phyloP scores from a whole-genome alignment of 1,284 basidiomycete species.

The Pascua guehoae region DNA sequence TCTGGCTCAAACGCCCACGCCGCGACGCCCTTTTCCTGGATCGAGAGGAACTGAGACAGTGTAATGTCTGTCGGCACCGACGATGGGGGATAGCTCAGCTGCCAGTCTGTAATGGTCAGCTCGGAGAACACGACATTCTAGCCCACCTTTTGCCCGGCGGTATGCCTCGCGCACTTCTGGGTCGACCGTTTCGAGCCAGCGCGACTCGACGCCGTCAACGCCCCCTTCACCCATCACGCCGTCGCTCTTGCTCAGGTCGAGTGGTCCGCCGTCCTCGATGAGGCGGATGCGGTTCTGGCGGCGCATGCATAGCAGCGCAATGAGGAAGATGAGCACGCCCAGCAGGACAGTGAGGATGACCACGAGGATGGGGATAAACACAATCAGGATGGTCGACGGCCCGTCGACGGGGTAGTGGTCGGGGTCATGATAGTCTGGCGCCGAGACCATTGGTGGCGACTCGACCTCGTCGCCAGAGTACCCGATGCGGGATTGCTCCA shows the following conservation, averaged over 20 bases:
- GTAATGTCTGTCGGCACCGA: conserved; percentile 93
- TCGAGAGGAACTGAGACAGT: conserved; percentile 90
- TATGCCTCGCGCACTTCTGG: conserved; percentile 71
- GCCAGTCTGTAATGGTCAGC: conserved; percentile 63
- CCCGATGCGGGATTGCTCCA: no score
- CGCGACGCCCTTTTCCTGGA: conserved; percentile 95
- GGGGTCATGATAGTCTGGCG: neutral
- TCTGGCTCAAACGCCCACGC: conserved; percentile 97
- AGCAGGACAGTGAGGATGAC: conserved; percentile 89
- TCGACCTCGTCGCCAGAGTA: neutral
- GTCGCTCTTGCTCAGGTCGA: conserved; percentile 88
- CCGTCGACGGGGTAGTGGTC: conserved; percentile 18
- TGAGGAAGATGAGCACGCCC: conserved; percentile 80
- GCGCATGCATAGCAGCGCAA: conserved; percentile 79
- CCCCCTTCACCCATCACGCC: conserved; percentile 85
- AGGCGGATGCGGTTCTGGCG: conserved; percentile 75
- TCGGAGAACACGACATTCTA: no score
- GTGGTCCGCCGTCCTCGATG: conserved; percentile 81
- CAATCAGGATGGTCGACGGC: conserved; percentile 35
- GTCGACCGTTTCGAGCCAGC: conserved; percentile 83
- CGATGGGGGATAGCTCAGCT: conserved; percentile 84
- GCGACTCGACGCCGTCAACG: conserved; percentile 80
- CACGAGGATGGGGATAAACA: conserved; percentile 74
- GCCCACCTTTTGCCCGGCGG: conserved; percentile 77
- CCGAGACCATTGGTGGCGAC: neutral